phyloP scores from a whole-genome alignment of 495 filamentous ascomycete genomes.

The Neurospora sp. region DNA sequence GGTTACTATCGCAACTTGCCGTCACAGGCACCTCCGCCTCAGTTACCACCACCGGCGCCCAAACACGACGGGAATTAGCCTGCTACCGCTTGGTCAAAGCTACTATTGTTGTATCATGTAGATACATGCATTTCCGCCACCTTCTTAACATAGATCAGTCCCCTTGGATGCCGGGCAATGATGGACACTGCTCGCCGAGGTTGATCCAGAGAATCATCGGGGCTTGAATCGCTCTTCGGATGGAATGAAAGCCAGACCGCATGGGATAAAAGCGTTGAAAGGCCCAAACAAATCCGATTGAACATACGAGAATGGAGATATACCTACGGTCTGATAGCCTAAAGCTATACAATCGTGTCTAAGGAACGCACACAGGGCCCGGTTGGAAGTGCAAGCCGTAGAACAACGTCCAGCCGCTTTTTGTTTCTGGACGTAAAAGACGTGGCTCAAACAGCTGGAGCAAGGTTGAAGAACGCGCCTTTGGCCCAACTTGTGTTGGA shows the following conservation, averaged over 20 bases:
- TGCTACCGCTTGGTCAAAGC: not conserved
- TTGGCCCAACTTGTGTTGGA: not conserved
- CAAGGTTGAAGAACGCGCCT: not conserved
- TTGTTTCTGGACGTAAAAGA: not conserved
- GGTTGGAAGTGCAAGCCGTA: not conserved
- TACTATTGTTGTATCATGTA: not conserved
- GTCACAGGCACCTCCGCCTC: not conserved
- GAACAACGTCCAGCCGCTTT: not conserved
- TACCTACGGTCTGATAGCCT: not conserved
- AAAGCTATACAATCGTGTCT: not conserved
- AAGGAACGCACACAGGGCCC: not conserved
- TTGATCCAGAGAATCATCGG: not conserved
- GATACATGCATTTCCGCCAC: not conserved
- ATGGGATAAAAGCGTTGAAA: conserved; percentile 6
- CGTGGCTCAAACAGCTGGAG: not conserved
- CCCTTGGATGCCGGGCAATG: not conserved
- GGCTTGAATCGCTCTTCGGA: conserved; percentile 6
- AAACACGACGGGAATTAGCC: not conserved
- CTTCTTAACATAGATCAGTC: not conserved
- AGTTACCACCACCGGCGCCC: not conserved
- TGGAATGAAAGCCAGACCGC: conserved; percentile 18
- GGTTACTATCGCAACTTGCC: not conserved
- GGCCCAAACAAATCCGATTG: conserved; percentile 8
- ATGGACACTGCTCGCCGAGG: not conserved
- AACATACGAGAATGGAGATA: not conserved